phyloP scores from a whole-genome alignment of 768 basidiomycete genomes.

The Pulveroboletus sp. region DNA sequence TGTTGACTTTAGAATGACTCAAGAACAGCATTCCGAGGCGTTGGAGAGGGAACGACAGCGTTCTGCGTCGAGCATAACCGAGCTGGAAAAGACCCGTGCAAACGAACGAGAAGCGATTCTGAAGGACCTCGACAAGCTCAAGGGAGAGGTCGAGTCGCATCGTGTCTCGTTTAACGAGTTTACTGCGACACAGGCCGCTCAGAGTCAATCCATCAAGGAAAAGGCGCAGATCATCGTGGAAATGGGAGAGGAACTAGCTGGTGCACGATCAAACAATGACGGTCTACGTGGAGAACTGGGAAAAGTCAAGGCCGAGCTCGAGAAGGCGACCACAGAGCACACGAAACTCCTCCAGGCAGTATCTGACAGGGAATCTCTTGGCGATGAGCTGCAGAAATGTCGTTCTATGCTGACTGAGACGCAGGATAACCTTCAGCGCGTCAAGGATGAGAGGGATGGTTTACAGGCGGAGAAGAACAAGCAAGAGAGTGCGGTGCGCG shows the following conservation, averaged over 20 bases:
- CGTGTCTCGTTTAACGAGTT: slow-evolving; percentile 47
- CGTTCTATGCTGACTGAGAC: slow-evolving; percentile 73
- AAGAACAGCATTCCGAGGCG: slow-evolving; percentile 13
- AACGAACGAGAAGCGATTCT: slow-evolving; percentile 32
- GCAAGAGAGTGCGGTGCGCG: slow-evolving; percentile 68
- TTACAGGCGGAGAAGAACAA: slow-evolving; percentile 70
- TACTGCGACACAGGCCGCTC: slow-evolving; percentile 33
- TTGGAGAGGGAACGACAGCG: slow-evolving; percentile 29
- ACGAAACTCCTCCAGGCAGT: slow-evolving; percentile 65
- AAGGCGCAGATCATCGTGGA: slow-evolving; percentile 45
- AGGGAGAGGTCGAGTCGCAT: slow-evolving; percentile 50
- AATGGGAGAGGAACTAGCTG: slow-evolving; percentile 50
- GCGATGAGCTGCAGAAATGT: slow-evolving; percentile 73
- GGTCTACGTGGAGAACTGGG: slow-evolving; percentile 42
- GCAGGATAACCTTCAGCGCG: slow-evolving; percentile 73
- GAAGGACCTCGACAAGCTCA: slow-evolving; percentile 47
- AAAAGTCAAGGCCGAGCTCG: slow-evolving; percentile 56
- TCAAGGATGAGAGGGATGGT: slow-evolving; percentile 79
- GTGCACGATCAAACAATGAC: slow-evolving; percentile 38
- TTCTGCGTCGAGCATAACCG: slow-evolving; percentile 18
- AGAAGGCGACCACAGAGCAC: slow-evolving; percentile 56
- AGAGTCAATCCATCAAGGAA: slow-evolving; percentile 49
- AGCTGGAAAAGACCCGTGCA: slow-evolving; percentile 16
- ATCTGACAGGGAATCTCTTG: slow-evolving; percentile 71
- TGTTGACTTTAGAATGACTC: slow-evolving; percentile 31